phyloP scores from a whole-genome alignment of 192 early-diverging fungal genomes.

The Glomus cerebriforme region DNA sequence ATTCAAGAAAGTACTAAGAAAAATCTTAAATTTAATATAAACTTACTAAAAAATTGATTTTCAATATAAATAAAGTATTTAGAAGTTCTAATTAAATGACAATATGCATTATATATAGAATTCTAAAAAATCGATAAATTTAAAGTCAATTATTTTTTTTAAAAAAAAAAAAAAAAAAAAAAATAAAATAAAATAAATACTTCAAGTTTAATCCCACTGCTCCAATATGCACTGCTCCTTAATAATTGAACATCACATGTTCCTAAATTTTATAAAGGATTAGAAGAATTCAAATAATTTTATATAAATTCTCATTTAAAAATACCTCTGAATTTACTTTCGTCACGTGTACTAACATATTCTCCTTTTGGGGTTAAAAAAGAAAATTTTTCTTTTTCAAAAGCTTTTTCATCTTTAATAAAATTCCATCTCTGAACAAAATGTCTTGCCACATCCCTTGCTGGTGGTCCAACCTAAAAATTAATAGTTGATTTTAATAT shows the following conservation, averaged over 20 bases:
- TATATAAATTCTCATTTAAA: not conserved
- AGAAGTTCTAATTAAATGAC: conserved; percentile 66
- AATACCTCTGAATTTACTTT: conserved; percentile 49
- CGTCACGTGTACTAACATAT: conserved; percentile 56
- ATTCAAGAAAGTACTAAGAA: not conserved
- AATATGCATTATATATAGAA: conserved; percentile 83
- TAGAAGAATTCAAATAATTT: not conserved
- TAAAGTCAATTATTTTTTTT: not conserved
- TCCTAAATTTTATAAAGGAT: conserved; percentile 21
- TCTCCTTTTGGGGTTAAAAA: conserved; percentile 71
- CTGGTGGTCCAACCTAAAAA: conserved; percentile 67
- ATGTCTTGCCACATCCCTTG: conserved; percentile 79
- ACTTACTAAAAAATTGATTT: conserved; percentile 86
- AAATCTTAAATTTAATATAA: not conserved
- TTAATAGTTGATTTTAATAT: not conserved
- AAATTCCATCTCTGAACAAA: conserved; percentile 91
- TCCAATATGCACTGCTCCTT: conserved; percentile 69
- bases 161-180: not conserved
- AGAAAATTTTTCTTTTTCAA: conserved; percentile 56
- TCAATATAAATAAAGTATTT: conserved; percentile 89
- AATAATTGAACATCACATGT: conserved; percentile 66
- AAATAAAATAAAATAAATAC: conserved; percentile 21
- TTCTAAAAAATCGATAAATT: conserved; percentile 35
- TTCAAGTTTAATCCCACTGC: conserved; percentile 62
- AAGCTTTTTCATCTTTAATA: conserved; percentile 72